phyloP scores from a whole-genome alignment of 305 asterid species.

The Fraxinus platypoda region DNA sequence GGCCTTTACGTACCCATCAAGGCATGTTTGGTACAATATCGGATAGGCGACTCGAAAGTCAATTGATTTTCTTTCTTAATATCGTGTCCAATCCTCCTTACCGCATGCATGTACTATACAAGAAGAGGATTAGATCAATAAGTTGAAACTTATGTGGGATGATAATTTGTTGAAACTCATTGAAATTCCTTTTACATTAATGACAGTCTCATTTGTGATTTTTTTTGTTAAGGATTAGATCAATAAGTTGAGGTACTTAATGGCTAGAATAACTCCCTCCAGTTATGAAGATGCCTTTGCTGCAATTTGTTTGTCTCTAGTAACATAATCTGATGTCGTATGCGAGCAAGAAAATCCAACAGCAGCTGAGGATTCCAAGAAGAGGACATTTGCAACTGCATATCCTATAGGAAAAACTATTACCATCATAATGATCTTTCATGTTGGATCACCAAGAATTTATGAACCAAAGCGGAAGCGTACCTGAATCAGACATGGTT shows the following conservation, averaged over 20 bases:
- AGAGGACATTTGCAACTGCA: background rate
- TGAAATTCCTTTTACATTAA: constrained; percentile 38
- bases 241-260: constrained; percentile 39
- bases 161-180: constrained; percentile 21
- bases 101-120: background rate
- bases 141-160: background rate
- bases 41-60: background rate
- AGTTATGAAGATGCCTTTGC: constrained; percentile 31
- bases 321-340: background rate
- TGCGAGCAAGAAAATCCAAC: background rate
- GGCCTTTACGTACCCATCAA: background rate
- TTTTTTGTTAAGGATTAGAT: constrained; percentile 38
- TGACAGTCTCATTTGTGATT: constrained; percentile 23
- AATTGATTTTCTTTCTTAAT: background rate
- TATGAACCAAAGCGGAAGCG: too few species aligned
- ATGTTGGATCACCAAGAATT: too few species aligned
- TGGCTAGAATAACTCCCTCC: constrained; percentile 46
- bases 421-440: too few species aligned
- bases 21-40: background rate
- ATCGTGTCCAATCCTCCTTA: background rate
- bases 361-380: background rate
- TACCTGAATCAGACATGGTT: too few species aligned
- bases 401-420: too few species aligned
- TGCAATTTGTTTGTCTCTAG: background rate
- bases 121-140: too few species aligned